These are phyloP conservation scores for Skeletonema marinoi DNA, from an alignment of 108 stramenopile species.

Conservation along the genomic window DNA sequence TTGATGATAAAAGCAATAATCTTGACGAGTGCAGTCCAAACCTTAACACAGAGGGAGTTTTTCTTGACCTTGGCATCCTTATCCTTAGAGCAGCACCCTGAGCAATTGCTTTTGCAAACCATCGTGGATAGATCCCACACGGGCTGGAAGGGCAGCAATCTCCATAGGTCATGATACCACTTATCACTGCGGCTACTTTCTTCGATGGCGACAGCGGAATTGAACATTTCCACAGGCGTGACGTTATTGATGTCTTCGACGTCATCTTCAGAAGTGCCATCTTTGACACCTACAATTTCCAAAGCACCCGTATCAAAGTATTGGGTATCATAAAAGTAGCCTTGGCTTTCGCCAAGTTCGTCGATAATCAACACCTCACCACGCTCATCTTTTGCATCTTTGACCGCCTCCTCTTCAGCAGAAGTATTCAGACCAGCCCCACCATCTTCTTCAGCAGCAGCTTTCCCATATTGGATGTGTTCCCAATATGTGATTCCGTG, in stretches of 20 bases:
- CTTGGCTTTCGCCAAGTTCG: background rate
- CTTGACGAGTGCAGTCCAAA: background rate
- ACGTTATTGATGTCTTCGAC: background rate
- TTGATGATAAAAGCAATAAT: background rate
- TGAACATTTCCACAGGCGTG: conserved; percentile 4
- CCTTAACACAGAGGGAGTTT: background rate
- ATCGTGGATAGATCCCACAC: background rate
- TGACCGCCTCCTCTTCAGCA: too few species aligned
- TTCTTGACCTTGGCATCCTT: background rate
- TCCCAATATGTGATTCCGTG: too few species aligned
- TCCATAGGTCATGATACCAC: conserved; percentile 5
- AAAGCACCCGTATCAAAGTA: background rate
- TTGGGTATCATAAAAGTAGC: background rate
- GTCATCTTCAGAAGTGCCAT: background rate
- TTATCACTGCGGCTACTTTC: background rate
- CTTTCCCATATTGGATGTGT: too few species aligned
- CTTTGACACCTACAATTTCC: background rate
- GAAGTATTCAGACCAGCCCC: too few species aligned
- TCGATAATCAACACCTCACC: too few species aligned
- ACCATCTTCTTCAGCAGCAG: too few species aligned
- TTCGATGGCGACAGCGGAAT: conserved; percentile 1
- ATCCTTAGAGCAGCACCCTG: background rate
- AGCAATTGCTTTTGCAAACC: background rate
- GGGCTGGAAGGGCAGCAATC: background rate
- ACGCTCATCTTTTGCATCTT: too few species aligned